Conservation (phyloP, 2,329 filamentous ascomycete genomes). For the Penicillium sp. region DNA sequence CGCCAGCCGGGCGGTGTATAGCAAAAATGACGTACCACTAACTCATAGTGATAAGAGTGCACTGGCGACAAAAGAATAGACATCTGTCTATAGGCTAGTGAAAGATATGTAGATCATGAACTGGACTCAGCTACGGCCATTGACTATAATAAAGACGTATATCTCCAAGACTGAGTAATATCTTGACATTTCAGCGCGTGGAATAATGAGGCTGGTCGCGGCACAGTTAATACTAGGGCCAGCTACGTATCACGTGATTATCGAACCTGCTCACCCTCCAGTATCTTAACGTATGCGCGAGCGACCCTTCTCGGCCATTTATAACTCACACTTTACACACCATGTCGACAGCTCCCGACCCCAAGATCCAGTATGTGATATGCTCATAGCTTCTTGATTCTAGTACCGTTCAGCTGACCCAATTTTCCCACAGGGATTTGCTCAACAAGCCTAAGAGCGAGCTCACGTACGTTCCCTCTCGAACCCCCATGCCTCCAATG, state of each 20-base stretch:
- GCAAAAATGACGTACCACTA: not conserved
- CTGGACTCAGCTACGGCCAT: no score
- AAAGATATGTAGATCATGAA: not conserved
- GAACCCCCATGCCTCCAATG: not conserved
- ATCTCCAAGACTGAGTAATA: no score
- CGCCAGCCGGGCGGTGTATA: not conserved
- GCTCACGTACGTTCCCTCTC: conserved; percentile 69
- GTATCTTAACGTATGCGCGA: conserved; percentile 8
- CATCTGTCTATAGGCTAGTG: not conserved
- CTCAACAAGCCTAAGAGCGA: conserved; percentile 85
- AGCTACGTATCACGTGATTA: conserved; percentile 14
- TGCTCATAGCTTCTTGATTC: conserved; percentile 17
- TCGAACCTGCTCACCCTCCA: conserved; percentile 13
- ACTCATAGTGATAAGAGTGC: not conserved
- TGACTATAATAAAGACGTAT: no score
- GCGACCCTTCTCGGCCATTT: conserved; percentile 22
- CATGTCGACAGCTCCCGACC: conserved; percentile 58
- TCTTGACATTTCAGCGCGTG: no score
- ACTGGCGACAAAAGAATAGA: not conserved
- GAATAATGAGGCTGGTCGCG: no score
- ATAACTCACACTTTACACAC: conserved; percentile 28
- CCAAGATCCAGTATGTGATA: conserved; percentile 68
- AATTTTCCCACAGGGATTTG: conserved; percentile 65
- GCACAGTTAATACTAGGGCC: not conserved
- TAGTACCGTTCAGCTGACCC: conserved; percentile 19